Base-by-base conservation (phyloP, 768 basidiomycete species). In the Mycena latifolia region DNA sequence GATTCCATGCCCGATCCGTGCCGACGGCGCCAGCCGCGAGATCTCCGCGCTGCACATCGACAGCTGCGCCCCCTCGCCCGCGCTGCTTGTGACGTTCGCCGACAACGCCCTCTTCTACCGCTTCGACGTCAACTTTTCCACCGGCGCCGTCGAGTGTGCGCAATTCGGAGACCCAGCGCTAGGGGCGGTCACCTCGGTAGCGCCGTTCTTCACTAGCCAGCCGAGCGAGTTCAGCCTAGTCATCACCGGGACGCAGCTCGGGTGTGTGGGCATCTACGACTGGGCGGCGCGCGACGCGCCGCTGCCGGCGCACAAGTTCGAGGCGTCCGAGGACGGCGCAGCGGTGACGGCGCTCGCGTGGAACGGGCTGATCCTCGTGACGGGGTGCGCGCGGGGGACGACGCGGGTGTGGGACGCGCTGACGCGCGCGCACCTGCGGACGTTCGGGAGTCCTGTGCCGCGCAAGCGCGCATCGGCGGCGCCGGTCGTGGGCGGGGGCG, bases 351-450 rank as follows among this genome's bases (percentile, higher is more conserved):
- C 89, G 15, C 78, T 95, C 22, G 81, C 86, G 1, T 86, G 90
- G 84, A 89, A 86, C 61, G 79, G 85, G 4, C 62, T 82, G n/a
- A 80, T 87, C 18, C 78, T 95, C 51, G 83, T 86, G 15, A 90
- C 89, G 0, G 93, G 93, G 29, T 91, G 91, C 25, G 80, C 84
- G 0, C 76, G 81, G 2, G 93, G 93, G 4, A 79, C 81, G 8
- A 83, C 88, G 3, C 80, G 77, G 20, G 80, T 91, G 17, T 92
- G 88, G 82, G 91, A 94, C 69, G 85, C 86, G 3, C 78, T 93
- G 67, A 90, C 87, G 0, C 82, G 93, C 33, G 82, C 82, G 35
- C 83, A 79, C 5, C 71, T 94, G 51, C 83, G 89, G 24, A 79
- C 81, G 27, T 89, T 93, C 69, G 66, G 81, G 0, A 81, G 83